Percentiles rank a stretch among this genome's conserved stretches.
These are phyloP conservation scores for Kockovaella imperatae DNA, from an alignment of 768 basidiomycete genomes.

Conservation along the genomic window DNA sequence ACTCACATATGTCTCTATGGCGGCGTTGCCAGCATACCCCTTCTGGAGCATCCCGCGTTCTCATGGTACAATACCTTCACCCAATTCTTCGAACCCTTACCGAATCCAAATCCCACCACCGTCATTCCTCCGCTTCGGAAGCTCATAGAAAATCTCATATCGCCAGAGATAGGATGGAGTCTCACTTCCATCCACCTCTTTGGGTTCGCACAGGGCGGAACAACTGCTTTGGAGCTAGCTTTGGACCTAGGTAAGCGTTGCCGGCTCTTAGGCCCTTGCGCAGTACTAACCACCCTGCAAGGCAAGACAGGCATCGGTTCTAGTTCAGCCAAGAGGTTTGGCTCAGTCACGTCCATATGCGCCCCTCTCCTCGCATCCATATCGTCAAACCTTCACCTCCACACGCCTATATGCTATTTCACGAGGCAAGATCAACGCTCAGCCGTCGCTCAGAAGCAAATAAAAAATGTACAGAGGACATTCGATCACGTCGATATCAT, in stretches of 20 bases:
- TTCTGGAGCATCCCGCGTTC: slow-evolving; percentile 31
- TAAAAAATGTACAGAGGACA: slow-evolving; percentile 11
- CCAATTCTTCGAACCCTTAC: slow-evolving; percentile 25
- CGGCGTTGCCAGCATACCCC: slow-evolving; percentile 17
- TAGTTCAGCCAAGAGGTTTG: slow-evolving; percentile 5
- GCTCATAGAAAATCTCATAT: slow-evolving; percentile 19
- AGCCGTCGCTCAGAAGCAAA: slow-evolving; percentile 10
- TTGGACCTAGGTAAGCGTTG: slow-evolving; percentile 15
- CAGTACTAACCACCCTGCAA: no score
- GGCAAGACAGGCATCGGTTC: no score
- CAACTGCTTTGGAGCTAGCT: slow-evolving; percentile 31
- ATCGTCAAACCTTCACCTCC: slow-evolving; percentile 6
- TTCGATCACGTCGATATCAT: slow-evolving; percentile 26
- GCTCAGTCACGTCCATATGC: slow-evolving; percentile 23
- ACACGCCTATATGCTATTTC: slow-evolving; percentile 31
- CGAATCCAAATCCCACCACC: slow-evolving; percentile 20
- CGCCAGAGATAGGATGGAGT: slow-evolving; percentile 25
- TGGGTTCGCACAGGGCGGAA: slow-evolving; percentile 43
- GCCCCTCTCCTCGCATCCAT: slow-evolving; percentile 30
- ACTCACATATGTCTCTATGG: background rate
- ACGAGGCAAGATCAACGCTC: slow-evolving; percentile 14
- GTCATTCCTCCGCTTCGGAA: slow-evolving; percentile 12
- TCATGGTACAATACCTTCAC: slow-evolving; percentile 39
- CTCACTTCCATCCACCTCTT: slow-evolving; percentile 36
- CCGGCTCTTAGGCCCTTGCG: no score